Conservation (phyloP, 192 early-diverging fungal genomes). For the Chytriomyces hyalinus region DNA sequence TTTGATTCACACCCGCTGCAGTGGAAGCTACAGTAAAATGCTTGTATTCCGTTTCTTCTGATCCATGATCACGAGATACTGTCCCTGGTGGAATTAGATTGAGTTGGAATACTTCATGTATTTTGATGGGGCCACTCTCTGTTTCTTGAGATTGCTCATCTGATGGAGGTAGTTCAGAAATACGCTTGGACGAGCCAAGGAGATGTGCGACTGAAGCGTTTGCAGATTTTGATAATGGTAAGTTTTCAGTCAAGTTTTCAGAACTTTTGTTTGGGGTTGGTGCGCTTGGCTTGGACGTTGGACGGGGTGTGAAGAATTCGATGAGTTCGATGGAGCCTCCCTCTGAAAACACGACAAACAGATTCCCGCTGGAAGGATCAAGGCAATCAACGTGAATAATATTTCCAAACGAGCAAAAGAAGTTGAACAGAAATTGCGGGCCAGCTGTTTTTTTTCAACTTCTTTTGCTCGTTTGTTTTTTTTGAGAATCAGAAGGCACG, state of each 20-base stretch:
- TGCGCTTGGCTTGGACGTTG: not conserved
- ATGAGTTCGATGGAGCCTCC: conserved; percentile 11
- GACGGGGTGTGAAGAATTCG: not conserved
- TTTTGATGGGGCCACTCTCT: not conserved
- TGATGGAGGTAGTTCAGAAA: not conserved
- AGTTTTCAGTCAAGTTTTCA: not conserved
- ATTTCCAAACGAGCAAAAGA: conserved; percentile 15
- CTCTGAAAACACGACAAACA: conserved; percentile 23
- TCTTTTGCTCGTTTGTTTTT: too few species aligned
- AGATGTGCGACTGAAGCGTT: not conserved
- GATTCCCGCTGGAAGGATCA: not conserved
- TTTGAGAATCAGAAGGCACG: not conserved
- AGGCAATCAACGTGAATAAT: conserved; percentile 5
- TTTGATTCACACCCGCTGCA: not conserved
- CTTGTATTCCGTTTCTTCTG: not conserved
- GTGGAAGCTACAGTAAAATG: not conserved
- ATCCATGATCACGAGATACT: not conserved
- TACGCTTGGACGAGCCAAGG: not conserved
- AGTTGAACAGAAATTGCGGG: conserved; percentile 29
- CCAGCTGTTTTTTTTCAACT: conserved; percentile 12
- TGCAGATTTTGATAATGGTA: not conserved
- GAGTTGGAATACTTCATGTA: conserved; percentile 12
- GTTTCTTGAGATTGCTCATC: not conserved
- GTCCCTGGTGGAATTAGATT: not conserved
- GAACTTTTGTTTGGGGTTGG: not conserved